These are phyloP conservation scores for Daldinia vernicosa DNA, from an alignment of 495 filamentous ascomycete species.

Conservation along the genomic window DNA sequence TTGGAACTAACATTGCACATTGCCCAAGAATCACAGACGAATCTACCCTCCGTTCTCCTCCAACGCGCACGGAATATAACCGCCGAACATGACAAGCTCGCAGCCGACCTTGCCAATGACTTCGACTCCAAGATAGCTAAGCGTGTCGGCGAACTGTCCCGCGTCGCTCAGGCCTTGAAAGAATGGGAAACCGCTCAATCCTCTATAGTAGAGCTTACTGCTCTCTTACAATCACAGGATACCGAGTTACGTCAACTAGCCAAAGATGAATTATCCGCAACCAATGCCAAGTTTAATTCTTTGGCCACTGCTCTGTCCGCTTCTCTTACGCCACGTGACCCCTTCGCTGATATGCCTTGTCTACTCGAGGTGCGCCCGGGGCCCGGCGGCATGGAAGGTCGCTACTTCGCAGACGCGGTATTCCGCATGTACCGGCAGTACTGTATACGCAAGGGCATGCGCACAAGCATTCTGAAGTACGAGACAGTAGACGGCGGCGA, in stretches of 20 bases:
- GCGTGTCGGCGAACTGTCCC: slow-evolving; percentile 76
- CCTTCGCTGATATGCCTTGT: slow-evolving; percentile 92
- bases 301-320: slow-evolving; percentile 73
- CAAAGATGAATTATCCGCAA: slow-evolving; percentile 74
- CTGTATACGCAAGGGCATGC: slow-evolving; percentile 67
- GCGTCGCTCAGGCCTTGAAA: slow-evolving; percentile 72
- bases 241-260: slow-evolving; percentile 70
- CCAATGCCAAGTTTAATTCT: slow-evolving; percentile 63
- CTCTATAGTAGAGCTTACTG: slow-evolving; percentile 62
- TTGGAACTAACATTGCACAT: slow-evolving; percentile 20
- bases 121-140: slow-evolving; percentile 81
- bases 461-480: slow-evolving; percentile 59
- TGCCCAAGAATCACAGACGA: slow-evolving; percentile 20
- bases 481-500: slow-evolving; percentile 66
- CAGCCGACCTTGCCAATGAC: slow-evolving; percentile 62
- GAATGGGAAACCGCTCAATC: slow-evolving; percentile 71
- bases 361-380: slow-evolving; percentile 92
- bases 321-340: slow-evolving; percentile 84
- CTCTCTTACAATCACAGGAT: slow-evolving; percentile 61
- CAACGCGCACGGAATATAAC: slow-evolving; percentile 52
- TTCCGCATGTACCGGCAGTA: slow-evolving; percentile 89
- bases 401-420: slow-evolving; percentile 85
- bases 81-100: slow-evolving; percentile 67
- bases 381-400: slow-evolving; percentile 91
- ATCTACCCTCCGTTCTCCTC: slow-evolving; percentile 52